Evolutionary conservation across 2,329 filamentous ascomycete species (phyloP).

Genomic region (Diaporthe capsici): DNA sequence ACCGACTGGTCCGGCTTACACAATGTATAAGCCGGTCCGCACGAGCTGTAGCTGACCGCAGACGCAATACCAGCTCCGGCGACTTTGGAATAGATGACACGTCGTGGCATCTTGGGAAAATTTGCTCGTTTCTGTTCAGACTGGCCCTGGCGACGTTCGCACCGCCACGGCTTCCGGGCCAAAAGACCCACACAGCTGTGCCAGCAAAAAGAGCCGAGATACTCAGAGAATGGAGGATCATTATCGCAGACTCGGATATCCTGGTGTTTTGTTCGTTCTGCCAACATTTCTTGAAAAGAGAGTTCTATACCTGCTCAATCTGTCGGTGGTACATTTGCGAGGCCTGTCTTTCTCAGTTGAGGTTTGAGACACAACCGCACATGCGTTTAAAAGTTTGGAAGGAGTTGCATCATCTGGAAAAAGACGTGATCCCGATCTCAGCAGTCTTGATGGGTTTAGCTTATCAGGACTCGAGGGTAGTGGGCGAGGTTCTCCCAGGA

Average conservation of each 20-base stretch:
- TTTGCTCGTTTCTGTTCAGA: background rate
- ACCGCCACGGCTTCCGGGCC: background rate
- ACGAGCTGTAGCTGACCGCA: background rate
- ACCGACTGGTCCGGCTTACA: background rate
- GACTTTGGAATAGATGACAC: rapidly evolving
- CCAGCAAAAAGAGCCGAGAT: background rate
- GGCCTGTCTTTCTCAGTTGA: background rate
- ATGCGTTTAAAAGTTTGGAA: background rate
- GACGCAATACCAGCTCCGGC: background rate
- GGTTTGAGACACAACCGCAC: background rate
- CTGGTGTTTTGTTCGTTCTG: background rate
- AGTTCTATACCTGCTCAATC: background rate
- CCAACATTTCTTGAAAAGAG: rapidly evolving
- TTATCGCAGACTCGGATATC: background rate
- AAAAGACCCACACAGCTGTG: background rate
- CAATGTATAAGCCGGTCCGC: background rate
- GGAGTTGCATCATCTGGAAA: background rate
- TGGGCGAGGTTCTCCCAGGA: background rate
- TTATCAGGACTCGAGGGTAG: background rate
- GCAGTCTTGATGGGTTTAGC: background rate
- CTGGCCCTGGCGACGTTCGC: background rate
- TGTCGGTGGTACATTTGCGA: background rate
- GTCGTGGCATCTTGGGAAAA: background rate
- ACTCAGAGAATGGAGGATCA: background rate
- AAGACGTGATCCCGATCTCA: background rate